phyloP scores from a whole-genome alignment of 441 rosid species.

The Populus hybrid region DNA sequence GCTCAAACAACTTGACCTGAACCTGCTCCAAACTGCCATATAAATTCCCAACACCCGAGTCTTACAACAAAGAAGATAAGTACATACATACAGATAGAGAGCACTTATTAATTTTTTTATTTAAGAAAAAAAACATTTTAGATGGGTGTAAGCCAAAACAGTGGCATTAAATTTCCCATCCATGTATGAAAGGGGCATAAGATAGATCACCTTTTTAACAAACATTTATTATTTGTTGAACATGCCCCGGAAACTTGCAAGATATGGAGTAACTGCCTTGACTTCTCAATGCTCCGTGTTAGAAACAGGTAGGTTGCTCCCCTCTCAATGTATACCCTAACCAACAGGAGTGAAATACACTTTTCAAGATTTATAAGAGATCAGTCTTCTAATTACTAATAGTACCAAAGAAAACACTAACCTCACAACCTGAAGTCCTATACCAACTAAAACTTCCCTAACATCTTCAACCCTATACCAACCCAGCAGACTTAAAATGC shows the following conservation, averaged over 20 bases:
- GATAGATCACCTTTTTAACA: slow-evolving; percentile 55
- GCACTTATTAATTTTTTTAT: background rate
- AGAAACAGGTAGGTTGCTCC: slow-evolving; percentile 60
- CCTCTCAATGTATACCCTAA: slow-evolving; percentile 50
- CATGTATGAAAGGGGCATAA: slow-evolving; percentile 7
- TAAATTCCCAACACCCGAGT: slow-evolving; percentile 47
- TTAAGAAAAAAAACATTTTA: background rate
- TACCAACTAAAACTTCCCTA: slow-evolving; percentile 59
- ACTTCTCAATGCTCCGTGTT: slow-evolving; percentile 62
- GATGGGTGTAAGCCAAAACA: background rate
- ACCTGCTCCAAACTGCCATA: slow-evolving; percentile 90
- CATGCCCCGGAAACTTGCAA: slow-evolving; percentile 46
- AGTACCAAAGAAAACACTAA: slow-evolving; percentile 34
- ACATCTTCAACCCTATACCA: slow-evolving; percentile 67
- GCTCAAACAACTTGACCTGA: slow-evolving; percentile 73
- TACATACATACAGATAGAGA: background rate
- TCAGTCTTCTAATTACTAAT: slow-evolving; percentile 7
- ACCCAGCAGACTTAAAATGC: slow-evolving; percentile 50
- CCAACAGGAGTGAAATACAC: slow-evolving; percentile 13
- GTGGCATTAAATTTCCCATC: background rate
- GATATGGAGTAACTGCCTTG: slow-evolving; percentile 51
- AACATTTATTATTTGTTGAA: slow-evolving; percentile 30
- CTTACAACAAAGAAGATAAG: slow-evolving; percentile 25
- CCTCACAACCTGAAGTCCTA: slow-evolving; percentile 87
- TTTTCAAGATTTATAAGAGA: slow-evolving; percentile 21